Evolutionary conservation across 768 basidiomycete species (phyloP).

Genomic region (Phallus indusiatus): DNA sequence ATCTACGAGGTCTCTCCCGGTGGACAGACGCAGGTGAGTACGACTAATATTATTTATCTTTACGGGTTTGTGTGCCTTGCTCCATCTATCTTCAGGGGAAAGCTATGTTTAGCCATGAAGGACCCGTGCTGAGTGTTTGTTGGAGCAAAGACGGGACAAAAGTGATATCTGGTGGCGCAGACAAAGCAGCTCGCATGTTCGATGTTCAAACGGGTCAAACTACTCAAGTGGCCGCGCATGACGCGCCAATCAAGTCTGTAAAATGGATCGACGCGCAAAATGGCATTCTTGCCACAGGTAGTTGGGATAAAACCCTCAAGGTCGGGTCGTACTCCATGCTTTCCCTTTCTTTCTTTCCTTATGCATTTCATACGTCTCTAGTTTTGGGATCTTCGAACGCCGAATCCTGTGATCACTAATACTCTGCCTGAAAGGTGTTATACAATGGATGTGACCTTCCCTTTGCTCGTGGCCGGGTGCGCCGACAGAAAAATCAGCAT

Average conservation of each 20-base stretch:
- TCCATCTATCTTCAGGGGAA: conserved; percentile 26
- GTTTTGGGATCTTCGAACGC: conserved; percentile 33
- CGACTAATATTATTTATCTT: neutral
- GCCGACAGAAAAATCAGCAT: conserved; percentile 34
- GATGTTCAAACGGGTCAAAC: conserved; percentile 30
- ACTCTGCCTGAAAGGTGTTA: conserved; percentile 33
- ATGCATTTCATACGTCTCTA: conserved; percentile 9
- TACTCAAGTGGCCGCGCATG: conserved; percentile 30
- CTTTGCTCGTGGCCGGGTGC: conserved; percentile 31
- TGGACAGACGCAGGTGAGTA: conserved; percentile 21
- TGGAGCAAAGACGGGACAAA: conserved; percentile 36
- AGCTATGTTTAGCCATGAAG: conserved; percentile 34
- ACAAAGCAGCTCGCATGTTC: conserved; percentile 35
- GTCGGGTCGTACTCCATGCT: conserved; percentile 14
- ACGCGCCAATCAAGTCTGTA: conserved; percentile 28
- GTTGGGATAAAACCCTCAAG: conserved; percentile 41
- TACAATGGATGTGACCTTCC: conserved; percentile 25
- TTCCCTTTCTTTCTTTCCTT: neutral
- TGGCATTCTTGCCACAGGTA: conserved; percentile 32
- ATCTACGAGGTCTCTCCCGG: conserved; percentile 33
- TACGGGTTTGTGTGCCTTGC: conserved; percentile 23
- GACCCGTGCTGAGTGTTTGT: conserved; percentile 31
- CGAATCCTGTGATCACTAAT: conserved; percentile 27
- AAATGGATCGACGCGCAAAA: conserved; percentile 22
- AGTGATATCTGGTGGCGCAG: conserved; percentile 34